Conservation (phyloP, 345 rosid species). For the Brassica carinata region DNA sequence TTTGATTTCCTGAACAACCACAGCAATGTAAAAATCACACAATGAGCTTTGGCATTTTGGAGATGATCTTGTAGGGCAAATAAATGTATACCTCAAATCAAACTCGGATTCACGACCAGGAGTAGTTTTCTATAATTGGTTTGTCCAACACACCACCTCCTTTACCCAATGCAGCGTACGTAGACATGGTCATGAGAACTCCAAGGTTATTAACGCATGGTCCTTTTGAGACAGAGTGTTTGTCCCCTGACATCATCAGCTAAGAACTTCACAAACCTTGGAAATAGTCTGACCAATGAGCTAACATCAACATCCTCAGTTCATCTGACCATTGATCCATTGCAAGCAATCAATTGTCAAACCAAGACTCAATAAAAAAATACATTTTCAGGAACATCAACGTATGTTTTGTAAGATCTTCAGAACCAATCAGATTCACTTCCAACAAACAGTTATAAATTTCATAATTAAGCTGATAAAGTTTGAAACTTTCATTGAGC, state of each 20-base stretch:
- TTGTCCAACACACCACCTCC: conserved; percentile 75
- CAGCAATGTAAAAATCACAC: neutral
- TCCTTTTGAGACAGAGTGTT: conserved; percentile 49
- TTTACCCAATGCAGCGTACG: conserved; percentile 51
- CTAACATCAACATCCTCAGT: too few species aligned
- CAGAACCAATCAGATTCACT: neutral
- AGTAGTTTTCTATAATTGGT: conserved; percentile 56
- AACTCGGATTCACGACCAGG: conserved; percentile 1
- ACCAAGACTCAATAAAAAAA: conserved; percentile 2
- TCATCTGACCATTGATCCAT: too few species aligned
- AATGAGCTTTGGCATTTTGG: neutral
- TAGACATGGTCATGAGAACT: conserved; percentile 49
- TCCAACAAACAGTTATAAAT: neutral
- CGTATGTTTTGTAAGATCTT: neutral
- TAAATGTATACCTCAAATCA: neutral
- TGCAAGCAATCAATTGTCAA: too few species aligned
- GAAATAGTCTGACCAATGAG: too few species aligned
- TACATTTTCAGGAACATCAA: neutral
- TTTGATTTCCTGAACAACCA: conserved; percentile 61
- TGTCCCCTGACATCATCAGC: conserved; percentile 57
- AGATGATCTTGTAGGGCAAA: neutral
- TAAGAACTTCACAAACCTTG: too few species aligned
- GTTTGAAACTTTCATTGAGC: conserved; percentile 13
- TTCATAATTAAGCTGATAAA: neutral
- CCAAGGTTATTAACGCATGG: conserved; percentile 53